Conservation (phyloP, 495 filamentous ascomycete species). For the Tuber brumale region DNA sequence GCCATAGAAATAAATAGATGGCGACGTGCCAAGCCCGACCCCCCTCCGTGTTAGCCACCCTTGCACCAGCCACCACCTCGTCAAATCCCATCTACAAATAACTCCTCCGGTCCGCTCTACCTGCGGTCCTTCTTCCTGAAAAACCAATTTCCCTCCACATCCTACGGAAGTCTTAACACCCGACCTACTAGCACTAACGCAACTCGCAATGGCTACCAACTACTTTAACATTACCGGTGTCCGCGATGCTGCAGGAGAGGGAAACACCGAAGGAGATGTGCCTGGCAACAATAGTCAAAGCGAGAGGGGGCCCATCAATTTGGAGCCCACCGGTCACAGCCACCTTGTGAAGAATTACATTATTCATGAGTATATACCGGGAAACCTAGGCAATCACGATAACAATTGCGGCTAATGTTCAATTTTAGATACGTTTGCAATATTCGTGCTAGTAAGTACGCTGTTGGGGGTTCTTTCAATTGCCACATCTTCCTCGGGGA, state of each 20-base stretch:
- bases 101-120: conserved; percentile 50
- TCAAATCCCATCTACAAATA: conserved; percentile 57
- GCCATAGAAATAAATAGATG: no score
- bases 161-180: neutral
- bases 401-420: no score
- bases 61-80: conserved; percentile 41
- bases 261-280: conserved; percentile 15
- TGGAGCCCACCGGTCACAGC: neutral
- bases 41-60: neutral
- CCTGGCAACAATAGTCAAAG: conserved; percentile 1
- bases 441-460: conserved; percentile 40
- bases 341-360: conserved; percentile 18
- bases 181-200: neutral
- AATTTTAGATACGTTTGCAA: conserved; percentile 38
- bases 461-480: conserved; percentile 35
- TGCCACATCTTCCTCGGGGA: conserved; percentile 42
- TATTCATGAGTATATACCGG: conserved; percentile 21
- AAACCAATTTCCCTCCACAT: conserved; percentile 5
- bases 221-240: conserved; percentile 33
- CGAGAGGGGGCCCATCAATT: neutral
- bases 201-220: conserved; percentile 16
- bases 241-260: conserved; percentile 24
- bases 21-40: no score
- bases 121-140: conserved; percentile 46
- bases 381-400: no score